Conservation (phyloP, 176 grass and related monocot genomes). For the Alloteropsis semialata region DNA sequence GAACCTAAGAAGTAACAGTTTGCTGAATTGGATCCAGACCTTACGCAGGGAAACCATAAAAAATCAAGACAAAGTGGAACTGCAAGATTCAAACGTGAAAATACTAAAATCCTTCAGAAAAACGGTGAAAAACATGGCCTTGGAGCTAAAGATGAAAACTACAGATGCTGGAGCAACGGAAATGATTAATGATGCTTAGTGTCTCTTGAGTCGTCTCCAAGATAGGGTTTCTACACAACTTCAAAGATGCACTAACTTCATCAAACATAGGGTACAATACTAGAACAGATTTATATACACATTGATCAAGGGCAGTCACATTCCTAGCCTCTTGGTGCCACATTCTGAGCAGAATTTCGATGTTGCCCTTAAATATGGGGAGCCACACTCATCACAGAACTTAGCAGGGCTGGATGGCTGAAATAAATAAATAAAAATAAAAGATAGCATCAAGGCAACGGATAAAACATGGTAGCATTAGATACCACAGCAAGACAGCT, state of each 20-base stretch:
- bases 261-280: neutral
- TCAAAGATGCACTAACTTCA: neutral
- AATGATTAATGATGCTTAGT: neutral
- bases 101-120: neutral
- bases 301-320: conserved; percentile 7
- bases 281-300: neutral
- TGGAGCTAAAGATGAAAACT: neutral
- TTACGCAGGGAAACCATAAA: neutral
- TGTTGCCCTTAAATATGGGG: conserved; percentile 76
- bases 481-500: neutral
- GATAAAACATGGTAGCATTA: neutral
- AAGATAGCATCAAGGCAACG: neutral
- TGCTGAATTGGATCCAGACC: neutral
- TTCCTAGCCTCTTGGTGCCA: conserved; percentile 86
- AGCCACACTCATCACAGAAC: conserved; percentile 92
- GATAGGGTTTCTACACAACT: neutral
- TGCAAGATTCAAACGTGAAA: neutral
- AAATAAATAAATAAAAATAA: conserved; percentile 32
- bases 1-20: neutral
- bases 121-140: neutral
- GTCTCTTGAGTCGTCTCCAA: neutral
- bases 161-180: neutral
- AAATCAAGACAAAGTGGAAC: neutral
- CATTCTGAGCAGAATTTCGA: conserved; percentile 96
- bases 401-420: conserved; percentile 82